Base-by-base conservation (phyloP, 805 yeast species). In the Cyberlindnera mississippiensis region DNA sequence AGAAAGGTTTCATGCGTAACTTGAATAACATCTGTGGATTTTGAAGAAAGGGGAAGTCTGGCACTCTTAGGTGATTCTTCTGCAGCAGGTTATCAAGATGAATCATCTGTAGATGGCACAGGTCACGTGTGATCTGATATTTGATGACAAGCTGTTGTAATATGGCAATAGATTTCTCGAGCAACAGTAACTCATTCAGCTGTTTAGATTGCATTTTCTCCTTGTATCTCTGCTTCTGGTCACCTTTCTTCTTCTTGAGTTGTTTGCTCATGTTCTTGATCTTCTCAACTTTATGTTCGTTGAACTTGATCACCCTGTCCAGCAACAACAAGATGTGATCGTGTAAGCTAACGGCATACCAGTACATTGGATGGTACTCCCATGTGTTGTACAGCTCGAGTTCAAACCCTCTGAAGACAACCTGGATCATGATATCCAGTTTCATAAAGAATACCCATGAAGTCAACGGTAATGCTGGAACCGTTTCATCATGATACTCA, bases 1-100 rank as follows among this genome's bases (percentile, higher is more conserved):
- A 75, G 66, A 84, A 86, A 4, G 93, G 80, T 59, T 87, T 88
- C 75, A 87, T 72, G 50, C 95, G 75, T 35, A 88, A 64, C 9
- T 71, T 63, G 56, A 72, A 80, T 14, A 75, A 57, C 28, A 57
- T 36, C 37, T 60, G 56, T 19, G 59, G 49, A 18, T 59, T 49
- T 29, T 60, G 50, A 28, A 60, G 56, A 35, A 52, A 56, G 19
- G 56, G 56, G 33, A 51, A 53, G 4, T 51, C 39, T 8, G 65
- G 61, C 8, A 48, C 48, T 20, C 52, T 55, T 15, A 63, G 52
- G 7, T 57, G 12, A 4, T 56, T 58, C 29, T 39, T 48, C 8
- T 59, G 53, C 20, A 53, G 51, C 17, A 61, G 38, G 10, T 57
- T 38, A 10, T 56, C 56, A 35, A 66, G 55, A 39, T 67, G 67